Percentiles rank a stretch among this genome's conserved stretches.
These are phyloP conservation scores for Drosera capensis DNA, from an alignment of 148 eudicot species.

Conservation along the genomic window DNA sequence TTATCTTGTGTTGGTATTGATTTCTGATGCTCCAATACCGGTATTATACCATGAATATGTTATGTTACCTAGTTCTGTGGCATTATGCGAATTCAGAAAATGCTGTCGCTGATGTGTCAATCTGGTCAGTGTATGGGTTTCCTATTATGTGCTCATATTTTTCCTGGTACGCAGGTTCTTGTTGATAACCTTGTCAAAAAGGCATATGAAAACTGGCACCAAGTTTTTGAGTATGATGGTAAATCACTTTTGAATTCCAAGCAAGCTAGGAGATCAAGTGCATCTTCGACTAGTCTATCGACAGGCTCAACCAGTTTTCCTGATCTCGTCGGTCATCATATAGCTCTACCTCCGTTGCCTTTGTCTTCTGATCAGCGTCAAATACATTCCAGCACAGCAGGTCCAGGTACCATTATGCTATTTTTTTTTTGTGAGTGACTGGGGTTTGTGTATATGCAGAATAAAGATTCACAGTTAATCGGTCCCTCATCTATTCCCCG, in stretches of 20 bases:
- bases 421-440: too few species aligned
- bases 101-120: not conserved
- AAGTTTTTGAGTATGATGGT: slow-evolving; percentile 88
- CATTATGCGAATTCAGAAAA: not conserved
- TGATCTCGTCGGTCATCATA: slow-evolving; percentile 30
- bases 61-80: too few species aligned
- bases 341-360: slow-evolving; percentile 34
- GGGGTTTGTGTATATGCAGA: too few species aligned
- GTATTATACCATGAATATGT: too few species aligned
- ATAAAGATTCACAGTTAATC: too few species aligned
- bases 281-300: slow-evolving; percentile 31
- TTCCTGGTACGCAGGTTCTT: slow-evolving; percentile 31
- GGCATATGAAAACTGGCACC: slow-evolving; percentile 89
- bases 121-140: not conserved
- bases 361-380: slow-evolving; percentile 32
- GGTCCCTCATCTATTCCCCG: too few species aligned
- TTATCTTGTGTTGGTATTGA: not conserved
- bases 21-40: not conserved
- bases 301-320: slow-evolving; percentile 28
- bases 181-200: slow-evolving; percentile 74
- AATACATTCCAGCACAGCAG: slow-evolving; percentile 24
- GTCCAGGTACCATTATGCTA: slow-evolving; percentile 29
- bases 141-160: not conserved
- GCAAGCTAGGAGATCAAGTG: slow-evolving; percentile 39
- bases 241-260: slow-evolving; percentile 55